Conservation (phyloP, 192 early-diverging fungal genomes). For the Umbelopsis sp. region DNA sequence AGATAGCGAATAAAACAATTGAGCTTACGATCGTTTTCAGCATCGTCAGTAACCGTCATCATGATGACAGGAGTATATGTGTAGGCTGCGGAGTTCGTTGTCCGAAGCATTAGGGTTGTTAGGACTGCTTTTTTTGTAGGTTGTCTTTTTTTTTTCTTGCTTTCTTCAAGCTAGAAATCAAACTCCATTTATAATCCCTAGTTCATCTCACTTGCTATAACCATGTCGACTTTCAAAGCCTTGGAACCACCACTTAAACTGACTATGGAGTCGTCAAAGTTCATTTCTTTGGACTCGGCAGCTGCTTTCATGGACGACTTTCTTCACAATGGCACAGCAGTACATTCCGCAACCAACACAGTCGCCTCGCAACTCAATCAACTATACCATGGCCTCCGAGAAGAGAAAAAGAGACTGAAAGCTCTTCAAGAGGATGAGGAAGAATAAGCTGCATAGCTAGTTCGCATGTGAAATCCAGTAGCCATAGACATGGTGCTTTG, state of each 20-base stretch:
- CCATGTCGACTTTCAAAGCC: conserved; percentile 9
- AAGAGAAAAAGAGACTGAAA: conserved; percentile 34
- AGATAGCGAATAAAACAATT: neutral
- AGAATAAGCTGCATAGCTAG: neutral
- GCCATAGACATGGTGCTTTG: no score
- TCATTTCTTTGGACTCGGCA: conserved; percentile 23
- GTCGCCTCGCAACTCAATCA: conserved; percentile 41
- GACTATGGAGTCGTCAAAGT: conserved; percentile 25
- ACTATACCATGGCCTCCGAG: conserved; percentile 32
- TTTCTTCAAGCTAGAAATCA: neutral
- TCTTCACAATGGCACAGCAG: conserved; percentile 40
- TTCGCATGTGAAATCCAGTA: no score
- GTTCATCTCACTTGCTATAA: no score
- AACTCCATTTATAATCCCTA: neutral
- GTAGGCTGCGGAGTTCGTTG: neutral
- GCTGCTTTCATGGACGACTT: conserved; percentile 36
- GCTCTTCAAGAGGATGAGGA: neutral
- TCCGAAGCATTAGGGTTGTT: neutral
- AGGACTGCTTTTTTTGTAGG: conserved; percentile 5
- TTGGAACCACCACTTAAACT: conserved; percentile 35
- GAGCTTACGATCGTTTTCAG: neutral
- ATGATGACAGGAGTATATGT: conserved; percentile 1
- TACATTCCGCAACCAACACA: conserved; percentile 43
- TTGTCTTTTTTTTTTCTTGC: conserved; percentile 13
- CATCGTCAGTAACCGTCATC: conserved; percentile 5